Percentiles rank a stretch among this genome's conserved stretches.
These are phyloP conservation scores for Condylostoma magnum DNA, from an alignment of 169 alveolate genomes.

Conservation along the genomic window DNA sequence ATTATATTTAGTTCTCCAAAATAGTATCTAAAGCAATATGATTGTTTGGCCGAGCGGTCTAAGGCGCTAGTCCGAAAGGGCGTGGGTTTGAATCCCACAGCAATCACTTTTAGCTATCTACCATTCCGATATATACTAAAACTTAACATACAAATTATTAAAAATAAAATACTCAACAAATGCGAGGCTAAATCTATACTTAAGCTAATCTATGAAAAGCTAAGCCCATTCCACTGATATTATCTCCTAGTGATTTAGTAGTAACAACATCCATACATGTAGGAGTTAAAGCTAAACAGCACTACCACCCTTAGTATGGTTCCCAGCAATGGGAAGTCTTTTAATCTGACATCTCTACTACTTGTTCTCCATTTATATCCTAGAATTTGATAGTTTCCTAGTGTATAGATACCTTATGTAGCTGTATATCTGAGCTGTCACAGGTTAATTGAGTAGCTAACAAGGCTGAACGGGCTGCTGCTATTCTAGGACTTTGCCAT, in stretches of 20 bases:
- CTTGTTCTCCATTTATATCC: not conserved
- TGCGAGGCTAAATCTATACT: no score
- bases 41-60: no score
- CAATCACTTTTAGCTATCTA: no score
- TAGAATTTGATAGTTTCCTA: not conserved
- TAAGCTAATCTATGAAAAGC: not conserved
- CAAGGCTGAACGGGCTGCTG: conserved; percentile 16
- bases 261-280: conserved; percentile 11
- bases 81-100: no score
- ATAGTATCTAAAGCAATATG: no score
- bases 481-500: conserved; percentile 4
- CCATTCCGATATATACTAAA: no score
- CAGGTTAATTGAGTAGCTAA: conserved; percentile 25
- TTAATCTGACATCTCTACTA: not conserved
- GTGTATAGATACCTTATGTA: not conserved
- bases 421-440: conserved; percentile 19
- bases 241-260: conserved; percentile 1
- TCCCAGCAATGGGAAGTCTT: conserved; percentile 20
- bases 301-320: not conserved
- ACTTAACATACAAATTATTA: no score
- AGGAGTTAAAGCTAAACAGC: conserved; percentile 23
- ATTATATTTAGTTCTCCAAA: no score
- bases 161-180: no score
- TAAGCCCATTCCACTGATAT: conserved; percentile 23
- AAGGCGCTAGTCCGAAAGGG: no score